phyloP scores from a whole-genome alignment of 805 yeast genomes.

The Jamesozyma rosinii region DNA sequence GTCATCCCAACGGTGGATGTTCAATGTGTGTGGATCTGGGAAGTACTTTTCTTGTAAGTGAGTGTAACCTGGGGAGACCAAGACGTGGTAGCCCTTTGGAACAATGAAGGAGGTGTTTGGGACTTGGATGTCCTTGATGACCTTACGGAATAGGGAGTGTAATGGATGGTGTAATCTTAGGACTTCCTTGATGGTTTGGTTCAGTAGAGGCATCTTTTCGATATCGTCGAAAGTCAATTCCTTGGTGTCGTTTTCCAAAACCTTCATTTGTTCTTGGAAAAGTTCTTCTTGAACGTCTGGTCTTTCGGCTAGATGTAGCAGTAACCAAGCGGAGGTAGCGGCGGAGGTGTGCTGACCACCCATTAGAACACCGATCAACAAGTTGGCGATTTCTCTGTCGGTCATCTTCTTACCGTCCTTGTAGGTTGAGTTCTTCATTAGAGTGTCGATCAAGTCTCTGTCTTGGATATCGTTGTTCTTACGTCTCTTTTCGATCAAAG shows the following conservation, averaged over 20 bases:
- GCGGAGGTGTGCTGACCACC: constrained; percentile 99
- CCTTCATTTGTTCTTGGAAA: constrained; percentile 60
- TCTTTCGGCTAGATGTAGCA: constrained; percentile 80
- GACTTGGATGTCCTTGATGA: constrained; percentile 63
- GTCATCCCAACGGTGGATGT: constrained; percentile 82
- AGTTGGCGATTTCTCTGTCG: constrained; percentile 87
- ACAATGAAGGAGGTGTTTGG: constrained; percentile 74
- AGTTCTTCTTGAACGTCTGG: constrained; percentile 80
- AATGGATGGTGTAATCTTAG: constrained; percentile 93
- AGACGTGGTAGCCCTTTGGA: constrained; percentile 81
- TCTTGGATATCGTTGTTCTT: constrained; percentile 63
- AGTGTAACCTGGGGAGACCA: constrained; percentile 91
- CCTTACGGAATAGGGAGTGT: constrained; percentile 92
- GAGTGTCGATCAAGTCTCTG: constrained; percentile 82
- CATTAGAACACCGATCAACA: constrained; percentile 92
- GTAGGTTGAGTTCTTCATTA: constrained; percentile 74
- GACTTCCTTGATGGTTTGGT: constrained; percentile 82
- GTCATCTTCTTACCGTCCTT: constrained; percentile 93
- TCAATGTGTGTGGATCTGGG: constrained; percentile 62
- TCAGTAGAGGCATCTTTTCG: constrained; percentile 71
- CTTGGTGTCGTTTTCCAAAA: constrained; percentile 45
- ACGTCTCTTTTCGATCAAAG: constrained; percentile 68
- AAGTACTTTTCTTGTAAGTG: constrained; percentile 68
- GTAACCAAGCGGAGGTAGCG: constrained; percentile 89
- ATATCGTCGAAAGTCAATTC: constrained; percentile 75